Base-by-base conservation (phyloP, 1,284 basidiomycete species). In the Fomitopsis schrenkii region DNA sequence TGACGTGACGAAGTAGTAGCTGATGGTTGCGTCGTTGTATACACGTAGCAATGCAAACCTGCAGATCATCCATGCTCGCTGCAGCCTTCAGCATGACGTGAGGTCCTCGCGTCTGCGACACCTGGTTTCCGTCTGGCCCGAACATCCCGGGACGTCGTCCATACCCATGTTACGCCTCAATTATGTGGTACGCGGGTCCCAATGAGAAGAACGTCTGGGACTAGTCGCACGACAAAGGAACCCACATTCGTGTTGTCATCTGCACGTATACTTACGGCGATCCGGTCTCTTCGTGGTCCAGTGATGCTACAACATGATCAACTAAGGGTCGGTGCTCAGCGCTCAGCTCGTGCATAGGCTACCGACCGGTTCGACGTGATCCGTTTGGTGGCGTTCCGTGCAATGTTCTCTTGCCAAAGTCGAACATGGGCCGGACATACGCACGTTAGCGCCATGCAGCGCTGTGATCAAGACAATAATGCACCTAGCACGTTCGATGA, bases 1-100 rank as follows among this genome's bases (percentile, higher is more conserved):
- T 68, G 35, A 62, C 63, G 46, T 69, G 62, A 60, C 14, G 3
- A 22, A 15, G 38, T 15, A 40, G 38, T 40, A 46, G 28, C 35
- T 22, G 33, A 12, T 9, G 35, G 30, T 22, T 33, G 14, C 22
- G 8, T 30, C 28, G 6, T 50, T 33, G 28, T 50, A 50, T 28
- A 26, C 28, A 28, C 48, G 22, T 33, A 5, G 15, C 48, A 30
- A 17, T 15, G 28, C 28, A 12, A 33, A 12, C 48, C 15, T 17
- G 14, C 28, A 15, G 12, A n/a, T 33, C 30, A 33, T 33, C 30
- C 30, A 28, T 19, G 38, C 14, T 17, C 44, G 44, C 44, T 19
- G 17, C 44, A 12, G 8, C 44, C 9, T 5, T 17, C n/a, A 7
- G 26, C 44, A 12, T 22, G 5, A 8, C 30, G n/a, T 46, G 44